Evolutionary conservation across 176 grass and related monocot genomes (phyloP).

Genomic region (Neostapfia colusana): DNA sequence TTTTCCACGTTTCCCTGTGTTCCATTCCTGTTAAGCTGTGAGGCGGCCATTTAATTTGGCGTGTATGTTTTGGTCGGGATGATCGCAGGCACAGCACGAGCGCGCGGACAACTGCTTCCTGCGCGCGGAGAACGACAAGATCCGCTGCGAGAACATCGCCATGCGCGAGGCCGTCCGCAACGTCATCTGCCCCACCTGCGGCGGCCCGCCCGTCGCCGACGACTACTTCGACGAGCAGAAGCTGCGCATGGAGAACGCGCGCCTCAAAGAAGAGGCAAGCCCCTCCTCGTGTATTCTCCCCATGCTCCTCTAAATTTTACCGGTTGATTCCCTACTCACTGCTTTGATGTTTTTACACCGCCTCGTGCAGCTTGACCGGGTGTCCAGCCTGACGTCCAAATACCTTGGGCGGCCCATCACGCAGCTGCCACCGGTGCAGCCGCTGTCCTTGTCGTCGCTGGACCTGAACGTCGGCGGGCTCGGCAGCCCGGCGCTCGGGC

Average conservation of each 20-base stretch:
- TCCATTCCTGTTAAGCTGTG: background rate
- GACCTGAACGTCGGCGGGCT: constrained; percentile 80
- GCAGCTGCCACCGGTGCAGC: constrained; percentile 70
- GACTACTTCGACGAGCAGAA: constrained; percentile 84
- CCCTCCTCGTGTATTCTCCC: background rate
- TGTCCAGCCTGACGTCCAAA: constrained; percentile 76
- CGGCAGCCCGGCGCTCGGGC: constrained; percentile 47
- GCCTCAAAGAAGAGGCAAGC: constrained; percentile 83
- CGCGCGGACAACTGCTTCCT: constrained; percentile 69
- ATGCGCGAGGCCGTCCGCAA: constrained; percentile 68
- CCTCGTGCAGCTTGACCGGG: constrained; percentile 67
- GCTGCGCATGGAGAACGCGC: constrained; percentile 70
- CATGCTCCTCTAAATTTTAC: too few species aligned
- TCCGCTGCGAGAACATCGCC: constrained; percentile 74
- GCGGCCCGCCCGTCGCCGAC: constrained; percentile 53
- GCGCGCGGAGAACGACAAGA: constrained; percentile 83
- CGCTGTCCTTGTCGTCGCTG: constrained; percentile 77
- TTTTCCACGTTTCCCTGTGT: background rate
- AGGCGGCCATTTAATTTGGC: background rate
- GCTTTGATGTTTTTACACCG: background rate
- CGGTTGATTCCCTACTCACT: background rate
- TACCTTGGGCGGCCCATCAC: constrained; percentile 81
- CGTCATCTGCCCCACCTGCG: constrained; percentile 68
- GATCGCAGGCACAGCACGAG: constrained; percentile 62
- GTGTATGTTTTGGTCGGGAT: background rate